These are phyloP conservation scores for Lyophyllum atratum DNA, from an alignment of 768 basidiomycete genomes.

Conservation along the genomic window DNA sequence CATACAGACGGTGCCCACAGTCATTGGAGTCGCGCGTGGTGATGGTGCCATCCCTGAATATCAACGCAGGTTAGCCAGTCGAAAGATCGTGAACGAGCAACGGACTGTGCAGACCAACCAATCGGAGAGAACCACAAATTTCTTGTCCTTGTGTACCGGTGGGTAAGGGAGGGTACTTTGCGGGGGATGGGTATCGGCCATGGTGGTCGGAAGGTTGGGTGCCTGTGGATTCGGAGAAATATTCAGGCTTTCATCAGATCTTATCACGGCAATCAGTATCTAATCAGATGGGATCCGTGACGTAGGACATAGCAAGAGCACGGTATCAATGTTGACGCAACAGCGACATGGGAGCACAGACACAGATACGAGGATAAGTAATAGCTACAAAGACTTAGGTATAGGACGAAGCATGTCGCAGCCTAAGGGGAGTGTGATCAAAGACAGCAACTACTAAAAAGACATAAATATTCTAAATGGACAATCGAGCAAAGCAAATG, in stretches of 20 bases:
- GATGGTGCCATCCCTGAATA: constrained; percentile 86
- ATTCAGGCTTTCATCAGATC: background rate
- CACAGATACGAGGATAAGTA: too few relatives aligned
- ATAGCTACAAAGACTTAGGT: background rate
- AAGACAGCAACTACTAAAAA: background rate
- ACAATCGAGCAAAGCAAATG: background rate
- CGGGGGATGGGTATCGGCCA: constrained; percentile 32
- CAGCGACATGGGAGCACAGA: too few relatives aligned
- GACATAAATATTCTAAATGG: background rate
- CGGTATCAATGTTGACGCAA: too few relatives aligned
- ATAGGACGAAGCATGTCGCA: too few relatives aligned
- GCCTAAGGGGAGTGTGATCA: too few relatives aligned
- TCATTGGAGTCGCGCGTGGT: constrained; percentile 93
- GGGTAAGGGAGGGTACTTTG: constrained; percentile 80
- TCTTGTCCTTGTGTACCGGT: constrained; percentile 75
- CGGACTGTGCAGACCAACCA: constrained; percentile 58
- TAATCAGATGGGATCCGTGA: background rate
- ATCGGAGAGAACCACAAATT: constrained; percentile 86
- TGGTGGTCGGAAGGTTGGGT: constrained; percentile 5
- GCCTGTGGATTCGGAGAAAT: background rate
- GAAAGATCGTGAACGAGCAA: background rate
- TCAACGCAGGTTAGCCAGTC: constrained; percentile 3
- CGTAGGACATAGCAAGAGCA: background rate
- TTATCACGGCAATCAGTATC: constrained; percentile 9
- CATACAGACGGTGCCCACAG: constrained; percentile 47